A percentile compares a stretch with the other conserved stretches of the same genome.
phyloP scores from a whole-genome alignment of 345 rosid genomes.

The rapeseed (Brassica napus) region DNA sequence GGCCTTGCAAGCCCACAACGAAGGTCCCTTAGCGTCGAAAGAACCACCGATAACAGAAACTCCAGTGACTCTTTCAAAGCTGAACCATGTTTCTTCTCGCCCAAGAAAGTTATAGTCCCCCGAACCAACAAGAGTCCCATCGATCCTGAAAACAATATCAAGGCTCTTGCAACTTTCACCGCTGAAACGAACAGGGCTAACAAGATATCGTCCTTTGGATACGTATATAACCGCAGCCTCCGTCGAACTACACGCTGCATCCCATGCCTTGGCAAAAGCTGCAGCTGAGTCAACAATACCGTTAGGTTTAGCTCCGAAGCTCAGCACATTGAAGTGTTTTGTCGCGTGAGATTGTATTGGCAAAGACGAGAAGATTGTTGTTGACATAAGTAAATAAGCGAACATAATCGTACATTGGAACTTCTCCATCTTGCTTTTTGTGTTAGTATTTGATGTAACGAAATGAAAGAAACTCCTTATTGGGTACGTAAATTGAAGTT shows the following conservation, averaged over 20 bases:
- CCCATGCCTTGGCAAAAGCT: constrained; percentile 49
- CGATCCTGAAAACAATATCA: constrained; percentile 39
- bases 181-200: constrained; percentile 39
- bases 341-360: constrained; percentile 22
- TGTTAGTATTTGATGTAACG: background rate
- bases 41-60: constrained; percentile 42
- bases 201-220: constrained; percentile 45
- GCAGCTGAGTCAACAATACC: constrained; percentile 44
- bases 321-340: constrained; percentile 34
- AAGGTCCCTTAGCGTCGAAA: constrained; percentile 53
- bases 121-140: constrained; percentile 51
- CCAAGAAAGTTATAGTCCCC: constrained; percentile 43
- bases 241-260: constrained; percentile 38
- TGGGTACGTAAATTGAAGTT: background rate
- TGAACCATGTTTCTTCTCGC: constrained; percentile 43
- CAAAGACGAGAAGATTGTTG: constrained; percentile 6
- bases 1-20: constrained; percentile 57
- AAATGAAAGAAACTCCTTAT: background rate
- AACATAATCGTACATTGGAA: background rate
- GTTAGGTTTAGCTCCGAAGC: constrained; percentile 44
- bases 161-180: constrained; percentile 45
- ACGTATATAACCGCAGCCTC: constrained; percentile 38
- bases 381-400: constrained; percentile 6
- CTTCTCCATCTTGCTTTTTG: constrained; percentile 14
- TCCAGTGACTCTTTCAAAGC: constrained; percentile 46